Conservation (phyloP, 2,329 filamentous ascomycete genomes). For the Ascocoryne sarcoides region DNA sequence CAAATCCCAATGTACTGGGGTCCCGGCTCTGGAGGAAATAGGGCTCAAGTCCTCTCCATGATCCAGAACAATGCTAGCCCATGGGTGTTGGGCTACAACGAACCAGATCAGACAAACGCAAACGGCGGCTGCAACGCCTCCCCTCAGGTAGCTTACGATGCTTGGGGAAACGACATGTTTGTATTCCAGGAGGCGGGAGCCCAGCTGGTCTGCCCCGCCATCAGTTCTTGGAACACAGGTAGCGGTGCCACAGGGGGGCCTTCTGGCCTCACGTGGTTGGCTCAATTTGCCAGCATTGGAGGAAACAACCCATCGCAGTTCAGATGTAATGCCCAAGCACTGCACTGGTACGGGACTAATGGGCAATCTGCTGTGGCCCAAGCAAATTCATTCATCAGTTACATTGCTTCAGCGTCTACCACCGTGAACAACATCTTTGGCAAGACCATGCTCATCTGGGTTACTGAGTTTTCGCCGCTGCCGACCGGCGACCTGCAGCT, state of each 20-base stretch:
- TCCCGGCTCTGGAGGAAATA: not conserved
- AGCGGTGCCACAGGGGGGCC: conserved; percentile 48
- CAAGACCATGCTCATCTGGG: not conserved
- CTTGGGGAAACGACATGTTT: conserved; percentile 64
- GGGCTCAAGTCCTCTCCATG: not conserved
- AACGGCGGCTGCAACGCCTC: conserved; percentile 49
- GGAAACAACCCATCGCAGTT: not conserved
- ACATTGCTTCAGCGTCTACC: not conserved
- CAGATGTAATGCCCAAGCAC: not conserved
- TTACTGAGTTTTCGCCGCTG: not conserved
- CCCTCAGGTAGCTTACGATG: conserved; percentile 51
- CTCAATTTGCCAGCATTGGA: conserved; percentile 38
- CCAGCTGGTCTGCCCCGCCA: conserved; percentile 59
- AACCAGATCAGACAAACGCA: conserved; percentile 52
- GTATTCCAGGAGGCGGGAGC: conserved; percentile 57
- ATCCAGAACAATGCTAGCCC: not conserved
- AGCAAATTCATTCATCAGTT: not conserved
- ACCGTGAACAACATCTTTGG: not conserved
- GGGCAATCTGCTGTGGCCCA: not conserved
- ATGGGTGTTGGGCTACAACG: conserved; percentile 64
- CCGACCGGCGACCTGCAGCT: not conserved
- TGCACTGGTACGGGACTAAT: not conserved
- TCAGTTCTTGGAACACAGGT: not conserved
- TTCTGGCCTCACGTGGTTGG: conserved; percentile 56
- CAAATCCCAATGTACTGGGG: not conserved